Evolutionary conservation across 352 stramenopile genomes (phyloP), one percentile per base, ranked within the genome.

Genomic region (Globisporangium apiculatum): DNA sequence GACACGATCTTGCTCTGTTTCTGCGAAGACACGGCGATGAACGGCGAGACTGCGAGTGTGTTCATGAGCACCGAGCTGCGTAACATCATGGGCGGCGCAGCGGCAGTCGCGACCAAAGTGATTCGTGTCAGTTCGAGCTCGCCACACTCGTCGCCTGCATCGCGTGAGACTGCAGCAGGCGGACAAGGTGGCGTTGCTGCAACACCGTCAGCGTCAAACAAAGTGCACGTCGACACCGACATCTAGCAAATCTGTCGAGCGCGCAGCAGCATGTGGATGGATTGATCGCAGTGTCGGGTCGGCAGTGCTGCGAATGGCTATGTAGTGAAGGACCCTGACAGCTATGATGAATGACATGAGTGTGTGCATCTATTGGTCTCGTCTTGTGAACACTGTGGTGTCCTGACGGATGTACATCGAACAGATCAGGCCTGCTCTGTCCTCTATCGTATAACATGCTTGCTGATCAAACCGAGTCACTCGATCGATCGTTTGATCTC

Each of bases 1-100:
- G 86, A 96, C 56, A 98, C 93, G 8, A 97, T 98, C 15, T 72
- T 99, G 48, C 79, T 98, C 49, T 98, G 95, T 68, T 99, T 99
- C 57, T 96, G 98, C 51, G 95, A 97, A 11, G 96, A 99, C 66
- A 81, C 72, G 5, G 69, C 76, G 24, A 54, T 84, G 11, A 86
- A 93, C 51, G 71, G 73, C 5, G 76, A 86, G 10, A 65, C 42
- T 7, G 66, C 73, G 5, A 90, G 83, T 17, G 77, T 80, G 46
- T 94, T 84, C 60, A 95, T 95, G 83, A 92, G 77, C 63, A 66
- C 81, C 7, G 79, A 91, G 40, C 74, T 94, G 5, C 71, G 66
- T 2, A 58, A 61, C 9, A 86, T 87, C 55, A 87, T 90, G 77
- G 76, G 77, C 35, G 70, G 64, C 36, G 55, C 5, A 36, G 24